Conservation (phyloP, 164 flowering plant genomes). For the Umbellularia californica region DNA sequence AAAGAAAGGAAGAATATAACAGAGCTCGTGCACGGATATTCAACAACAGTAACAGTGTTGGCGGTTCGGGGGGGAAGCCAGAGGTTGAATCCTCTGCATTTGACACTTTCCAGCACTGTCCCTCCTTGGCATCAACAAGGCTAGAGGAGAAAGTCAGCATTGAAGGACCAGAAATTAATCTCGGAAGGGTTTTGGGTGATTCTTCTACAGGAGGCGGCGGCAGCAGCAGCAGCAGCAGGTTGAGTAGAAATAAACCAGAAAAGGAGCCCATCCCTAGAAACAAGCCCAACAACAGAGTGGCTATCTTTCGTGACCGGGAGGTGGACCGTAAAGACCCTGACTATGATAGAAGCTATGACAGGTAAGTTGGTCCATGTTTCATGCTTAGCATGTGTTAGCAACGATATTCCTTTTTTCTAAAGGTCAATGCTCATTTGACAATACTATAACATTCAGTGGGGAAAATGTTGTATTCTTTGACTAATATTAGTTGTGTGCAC, state of each 20-base stretch:
- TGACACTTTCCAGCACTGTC: constrained; percentile 39
- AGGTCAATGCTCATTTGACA: too few species aligned
- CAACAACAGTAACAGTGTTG: constrained; percentile 33
- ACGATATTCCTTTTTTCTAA: too few species aligned
- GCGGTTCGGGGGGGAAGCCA: constrained; percentile 29
- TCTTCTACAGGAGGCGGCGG: constrained; percentile 33
- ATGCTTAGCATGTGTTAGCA: not conserved
- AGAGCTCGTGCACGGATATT: constrained; percentile 93
- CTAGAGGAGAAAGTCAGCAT: constrained; percentile 47
- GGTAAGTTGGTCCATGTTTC: constrained; percentile 35
- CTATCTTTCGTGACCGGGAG: constrained; percentile 94
- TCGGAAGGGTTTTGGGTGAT: constrained; percentile 40
- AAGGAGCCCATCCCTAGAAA: constrained; percentile 63
- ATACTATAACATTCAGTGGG: too few species aligned
- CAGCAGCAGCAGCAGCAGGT: constrained; percentile 33
- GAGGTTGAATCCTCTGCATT: constrained; percentile 42
- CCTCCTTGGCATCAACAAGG: constrained; percentile 27
- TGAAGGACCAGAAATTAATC: constrained; percentile 44
- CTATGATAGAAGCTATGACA: constrained; percentile 91
- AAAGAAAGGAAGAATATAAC: constrained; percentile 94
- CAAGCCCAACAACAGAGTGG: constrained; percentile 74
- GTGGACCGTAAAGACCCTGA: constrained; percentile 92
- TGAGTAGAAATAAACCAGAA: constrained; percentile 59
- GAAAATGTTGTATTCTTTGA: too few species aligned
- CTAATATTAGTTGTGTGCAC: too few species aligned